Percentiles rank a stretch among this genome's conserved stretches.
These are phyloP conservation scores for Chalciporus sphaerocephalus DNA, from an alignment of 768 basidiomycete species.

Conservation along the genomic window DNA sequence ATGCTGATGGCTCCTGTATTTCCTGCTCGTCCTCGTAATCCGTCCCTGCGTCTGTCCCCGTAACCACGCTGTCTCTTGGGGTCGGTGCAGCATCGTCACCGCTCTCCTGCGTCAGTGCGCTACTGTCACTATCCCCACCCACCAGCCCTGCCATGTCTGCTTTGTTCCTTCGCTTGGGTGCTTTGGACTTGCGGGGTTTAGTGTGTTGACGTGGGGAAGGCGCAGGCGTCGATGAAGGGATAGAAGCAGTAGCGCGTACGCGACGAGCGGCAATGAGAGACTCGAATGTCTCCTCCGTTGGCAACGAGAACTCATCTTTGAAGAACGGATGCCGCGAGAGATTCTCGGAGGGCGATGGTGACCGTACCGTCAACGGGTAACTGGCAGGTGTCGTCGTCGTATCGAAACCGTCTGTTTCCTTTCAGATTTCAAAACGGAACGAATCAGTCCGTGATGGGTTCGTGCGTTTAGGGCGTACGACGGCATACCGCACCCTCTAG, in stretches of 20 bases:
- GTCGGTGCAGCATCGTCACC: constrained; percentile 66
- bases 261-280: constrained; percentile 58
- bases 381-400: constrained; percentile 38
- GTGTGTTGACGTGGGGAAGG: constrained; percentile 44
- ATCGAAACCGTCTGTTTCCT: constrained; percentile 49
- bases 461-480: neutral
- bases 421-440: neutral
- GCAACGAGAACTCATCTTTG: constrained; percentile 60
- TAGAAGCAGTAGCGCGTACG: constrained; percentile 57
- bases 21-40: constrained; percentile 73
- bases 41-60: constrained; percentile 67
- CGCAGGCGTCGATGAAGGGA: constrained; percentile 50
- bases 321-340: constrained; percentile 69
- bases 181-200: constrained; percentile 38
- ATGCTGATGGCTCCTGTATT: constrained; percentile 48
- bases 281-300: constrained; percentile 58
- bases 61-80: constrained; percentile 61
- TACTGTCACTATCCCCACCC: constrained; percentile 80
- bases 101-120: constrained; percentile 78
- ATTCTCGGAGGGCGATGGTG: constrained; percentile 68
- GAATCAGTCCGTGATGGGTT: constrained; percentile 7
- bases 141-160: constrained; percentile 70
- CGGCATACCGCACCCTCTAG: constrained; percentile 57
- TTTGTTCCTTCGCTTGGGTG: constrained; percentile 43
- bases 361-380: constrained; percentile 48